A percentile compares a stretch with the other conserved stretches of the same genome.
phyloP scores from a whole-genome alignment of 2,329 filamentous ascomycete genomes.

The Sclerotiophoma versabilis region DNA sequence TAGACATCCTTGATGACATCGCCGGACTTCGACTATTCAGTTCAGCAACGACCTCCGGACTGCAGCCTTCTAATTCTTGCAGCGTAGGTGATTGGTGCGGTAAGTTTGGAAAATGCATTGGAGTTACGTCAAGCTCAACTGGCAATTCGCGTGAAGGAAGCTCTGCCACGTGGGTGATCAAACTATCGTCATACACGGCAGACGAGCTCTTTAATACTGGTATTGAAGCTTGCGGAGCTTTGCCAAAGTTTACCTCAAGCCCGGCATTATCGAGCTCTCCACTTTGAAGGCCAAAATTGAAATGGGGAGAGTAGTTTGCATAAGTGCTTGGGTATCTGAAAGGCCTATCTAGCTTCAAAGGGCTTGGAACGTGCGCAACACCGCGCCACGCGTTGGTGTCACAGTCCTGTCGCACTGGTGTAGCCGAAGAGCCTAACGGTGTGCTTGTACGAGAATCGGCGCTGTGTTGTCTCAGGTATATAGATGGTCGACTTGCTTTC shows the following conservation, averaged over 20 bases:
- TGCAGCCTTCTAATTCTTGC: neutral
- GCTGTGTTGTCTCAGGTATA: neutral
- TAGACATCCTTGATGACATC: neutral
- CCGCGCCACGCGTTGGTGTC: neutral
- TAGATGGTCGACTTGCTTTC: constrained; percentile 21
- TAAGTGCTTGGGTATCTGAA: neutral
- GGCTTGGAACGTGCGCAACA: neutral
- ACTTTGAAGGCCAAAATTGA: neutral
- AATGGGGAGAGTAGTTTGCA: neutral
- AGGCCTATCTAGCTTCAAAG: neutral
- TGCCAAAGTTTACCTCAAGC: neutral
- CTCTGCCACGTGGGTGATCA: neutral
- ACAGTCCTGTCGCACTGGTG: neutral
- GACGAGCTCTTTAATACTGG: no score
- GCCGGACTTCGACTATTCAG: neutral
- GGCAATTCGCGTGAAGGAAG: neutral
- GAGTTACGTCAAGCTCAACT: neutral
- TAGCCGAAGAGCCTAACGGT: constrained; percentile 18
- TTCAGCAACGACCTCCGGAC: neutral
- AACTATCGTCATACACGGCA: no score
- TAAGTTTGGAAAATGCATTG: neutral
- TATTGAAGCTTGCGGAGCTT: neutral
- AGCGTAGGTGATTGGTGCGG: neutral
- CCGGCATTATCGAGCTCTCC: neutral
- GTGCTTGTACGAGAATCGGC: constrained; percentile 18